Evolutionary conservation across 805 yeast genomes (phyloP).

Genomic region (Hanseniaspora meyeri): DNA sequence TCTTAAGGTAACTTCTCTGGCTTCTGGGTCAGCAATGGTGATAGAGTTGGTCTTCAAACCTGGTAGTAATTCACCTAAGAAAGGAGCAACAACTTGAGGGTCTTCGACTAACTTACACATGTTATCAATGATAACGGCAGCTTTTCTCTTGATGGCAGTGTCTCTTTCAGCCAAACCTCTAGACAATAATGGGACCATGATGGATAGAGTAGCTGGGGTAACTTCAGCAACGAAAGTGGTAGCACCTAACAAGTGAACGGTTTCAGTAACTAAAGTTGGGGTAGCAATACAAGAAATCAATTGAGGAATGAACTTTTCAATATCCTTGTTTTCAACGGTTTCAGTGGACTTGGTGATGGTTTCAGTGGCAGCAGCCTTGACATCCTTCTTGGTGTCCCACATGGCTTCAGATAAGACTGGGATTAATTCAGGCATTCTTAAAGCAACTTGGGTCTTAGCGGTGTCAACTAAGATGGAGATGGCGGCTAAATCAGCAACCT

Average conservation of each 20-base stretch:
- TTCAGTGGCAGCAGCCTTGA: constrained; percentile 88
- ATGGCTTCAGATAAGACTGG: constrained; percentile 97
- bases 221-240: constrained; percentile 99
- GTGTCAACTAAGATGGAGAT: constrained; percentile 79
- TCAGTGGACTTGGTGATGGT: constrained; percentile 94
- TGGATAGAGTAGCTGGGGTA: constrained; percentile 97
- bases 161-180: constrained; percentile 99
- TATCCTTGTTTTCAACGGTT: constrained; percentile 99
- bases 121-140: constrained; percentile 99
- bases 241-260: constrained; percentile 97
- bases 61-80: constrained; percentile 90
- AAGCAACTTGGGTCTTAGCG: constrained; percentile 90
- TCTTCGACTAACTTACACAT: constrained; percentile 99
- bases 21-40: constrained; percentile 99
- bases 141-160: constrained; percentile 97
- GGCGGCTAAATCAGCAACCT: constrained; percentile 78
- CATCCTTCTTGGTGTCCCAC: constrained; percentile 99
- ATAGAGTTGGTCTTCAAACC: constrained; percentile 86
- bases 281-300: constrained; percentile 92
- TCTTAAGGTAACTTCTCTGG: constrained; percentile 95
- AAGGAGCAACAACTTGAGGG: constrained; percentile 99
- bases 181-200: constrained; percentile 96
- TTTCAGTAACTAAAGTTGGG: constrained; percentile 96
- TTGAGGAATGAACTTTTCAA: constrained; percentile 96
- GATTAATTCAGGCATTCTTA: constrained; percentile 98